phyloP scores from a whole-genome alignment of 2,329 filamentous ascomycete species.

The Alternaria panax region DNA sequence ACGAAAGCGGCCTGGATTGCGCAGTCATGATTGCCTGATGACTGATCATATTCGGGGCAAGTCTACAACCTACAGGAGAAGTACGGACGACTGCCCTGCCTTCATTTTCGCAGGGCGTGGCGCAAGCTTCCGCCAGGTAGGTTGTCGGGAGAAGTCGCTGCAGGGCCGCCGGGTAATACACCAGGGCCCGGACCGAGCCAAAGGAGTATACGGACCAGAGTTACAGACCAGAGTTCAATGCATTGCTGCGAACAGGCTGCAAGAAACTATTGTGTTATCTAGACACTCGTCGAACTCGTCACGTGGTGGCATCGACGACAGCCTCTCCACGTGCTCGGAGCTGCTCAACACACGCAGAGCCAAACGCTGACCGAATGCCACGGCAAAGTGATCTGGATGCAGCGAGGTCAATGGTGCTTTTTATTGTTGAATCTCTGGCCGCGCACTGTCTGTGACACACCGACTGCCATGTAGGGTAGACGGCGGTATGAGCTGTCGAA shows the following conservation, averaged over 20 bases:
- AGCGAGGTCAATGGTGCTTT: not conserved
- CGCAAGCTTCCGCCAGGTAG: not conserved
- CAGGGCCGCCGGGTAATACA: constrained; percentile 8
- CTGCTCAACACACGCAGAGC: not conserved
- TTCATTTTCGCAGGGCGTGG: not conserved
- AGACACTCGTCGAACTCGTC: not conserved
- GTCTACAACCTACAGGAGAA: not conserved
- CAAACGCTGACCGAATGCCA: not conserved
- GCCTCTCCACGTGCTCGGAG: not conserved
- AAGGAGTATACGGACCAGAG: not conserved
- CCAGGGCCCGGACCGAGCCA: constrained; percentile 2
- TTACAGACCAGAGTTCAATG: not conserved
- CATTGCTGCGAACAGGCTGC: not conserved
- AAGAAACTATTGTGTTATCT: not conserved
- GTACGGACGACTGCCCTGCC: not conserved
- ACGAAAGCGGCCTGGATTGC: not conserved
- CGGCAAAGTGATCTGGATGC: not conserved
- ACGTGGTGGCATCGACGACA: not conserved
- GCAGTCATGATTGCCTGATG: not conserved
- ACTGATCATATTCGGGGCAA: not conserved
- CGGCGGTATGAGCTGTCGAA: constrained; percentile 11
- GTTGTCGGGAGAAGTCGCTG: constrained; percentile 2
- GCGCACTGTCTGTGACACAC: constrained; percentile 1
- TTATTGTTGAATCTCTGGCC: constrained; percentile 1
- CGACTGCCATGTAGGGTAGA: constrained; percentile 6